These are phyloP conservation scores for Didymella sp. DNA, from an alignment of 2,329 filamentous ascomycete genomes.

Conservation along the genomic window DNA sequence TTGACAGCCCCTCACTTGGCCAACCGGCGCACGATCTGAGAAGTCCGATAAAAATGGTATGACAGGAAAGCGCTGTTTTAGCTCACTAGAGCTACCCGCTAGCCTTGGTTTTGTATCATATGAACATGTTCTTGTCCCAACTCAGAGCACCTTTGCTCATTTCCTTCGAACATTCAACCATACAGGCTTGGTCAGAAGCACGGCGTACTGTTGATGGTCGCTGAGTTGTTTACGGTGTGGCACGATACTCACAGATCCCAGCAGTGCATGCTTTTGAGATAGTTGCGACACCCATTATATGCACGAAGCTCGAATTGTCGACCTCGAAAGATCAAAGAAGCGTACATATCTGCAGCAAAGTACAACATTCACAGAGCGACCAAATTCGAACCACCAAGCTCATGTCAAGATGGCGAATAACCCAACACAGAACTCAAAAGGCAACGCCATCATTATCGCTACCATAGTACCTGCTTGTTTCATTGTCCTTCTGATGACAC, in stretches of 20 bases:
- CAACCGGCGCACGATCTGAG: conserved; percentile 19
- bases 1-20: conserved; percentile 22
- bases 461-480: conserved; percentile 44
- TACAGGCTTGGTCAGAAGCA: conserved; percentile 15
- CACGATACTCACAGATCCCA: conserved; percentile 3
- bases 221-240: background rate
- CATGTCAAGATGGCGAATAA: conserved; percentile 5
- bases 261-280: background rate
- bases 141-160: conserved; percentile 6
- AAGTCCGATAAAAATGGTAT: conserved; percentile 14
- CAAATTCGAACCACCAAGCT: background rate
- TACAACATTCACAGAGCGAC: background rate
- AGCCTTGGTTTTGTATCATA: conserved; percentile 27
- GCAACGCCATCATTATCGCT: conserved; percentile 35
- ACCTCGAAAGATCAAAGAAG: conserved; percentile 1
- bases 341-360: background rate
- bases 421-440: conserved; percentile 1
- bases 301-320: conserved; percentile 24
- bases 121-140: conserved; percentile 23
- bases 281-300: conserved; percentile 22
- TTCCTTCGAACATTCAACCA: background rate
- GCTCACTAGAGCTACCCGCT: conserved; percentile 22
- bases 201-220: background rate
- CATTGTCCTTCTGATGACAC: conserved; percentile 38
- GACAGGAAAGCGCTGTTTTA: conserved; percentile 22